Evolutionary conservation across 352 stramenopile species (phyloP).

Genomic region (Globisporangium cederbergense): DNA sequence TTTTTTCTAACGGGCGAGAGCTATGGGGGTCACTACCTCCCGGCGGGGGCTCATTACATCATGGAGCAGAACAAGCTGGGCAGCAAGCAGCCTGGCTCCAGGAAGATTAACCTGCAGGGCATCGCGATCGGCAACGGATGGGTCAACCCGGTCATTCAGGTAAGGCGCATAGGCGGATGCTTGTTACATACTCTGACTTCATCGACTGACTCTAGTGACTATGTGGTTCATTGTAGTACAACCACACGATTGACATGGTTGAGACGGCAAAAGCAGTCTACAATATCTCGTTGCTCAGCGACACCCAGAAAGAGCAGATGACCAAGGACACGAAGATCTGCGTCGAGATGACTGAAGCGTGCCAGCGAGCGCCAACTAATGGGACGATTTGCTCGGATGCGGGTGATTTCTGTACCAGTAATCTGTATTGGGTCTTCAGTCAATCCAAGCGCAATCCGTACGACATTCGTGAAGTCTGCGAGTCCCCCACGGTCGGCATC

Average conservation of each 20-base stretch:
- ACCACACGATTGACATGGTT: constrained; percentile 20
- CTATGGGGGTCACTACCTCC: constrained; percentile 61
- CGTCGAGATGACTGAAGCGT: background rate
- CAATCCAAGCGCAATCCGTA: constrained; percentile 25
- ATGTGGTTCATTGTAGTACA: constrained; percentile 12
- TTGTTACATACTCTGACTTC: too few species aligned
- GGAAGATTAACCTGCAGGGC: constrained; percentile 34
- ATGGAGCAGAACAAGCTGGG: constrained; percentile 34
- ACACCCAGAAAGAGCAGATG: constrained; percentile 18
- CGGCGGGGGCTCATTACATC: constrained; percentile 45
- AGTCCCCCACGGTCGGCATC: background rate
- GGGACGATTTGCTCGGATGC: background rate
- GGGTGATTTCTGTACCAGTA: background rate
- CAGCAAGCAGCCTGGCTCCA: background rate
- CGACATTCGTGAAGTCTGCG: constrained; percentile 27
- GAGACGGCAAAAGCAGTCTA: constrained; percentile 12
- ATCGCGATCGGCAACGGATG: constrained; percentile 38
- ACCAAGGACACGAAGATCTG: constrained; percentile 3
- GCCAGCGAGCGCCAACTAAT: background rate
- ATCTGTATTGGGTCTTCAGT: background rate
- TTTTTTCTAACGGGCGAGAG: constrained; percentile 56
- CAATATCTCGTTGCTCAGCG: constrained; percentile 25
- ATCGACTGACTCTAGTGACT: background rate
- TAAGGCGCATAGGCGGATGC: background rate
- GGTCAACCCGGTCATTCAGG: constrained; percentile 5